Evolutionary conservation across 2,329 filamentous ascomycete species (phyloP), one percentile per base, ranked within the genome.

Genomic region (Ilyonectria mors-panacis): DNA sequence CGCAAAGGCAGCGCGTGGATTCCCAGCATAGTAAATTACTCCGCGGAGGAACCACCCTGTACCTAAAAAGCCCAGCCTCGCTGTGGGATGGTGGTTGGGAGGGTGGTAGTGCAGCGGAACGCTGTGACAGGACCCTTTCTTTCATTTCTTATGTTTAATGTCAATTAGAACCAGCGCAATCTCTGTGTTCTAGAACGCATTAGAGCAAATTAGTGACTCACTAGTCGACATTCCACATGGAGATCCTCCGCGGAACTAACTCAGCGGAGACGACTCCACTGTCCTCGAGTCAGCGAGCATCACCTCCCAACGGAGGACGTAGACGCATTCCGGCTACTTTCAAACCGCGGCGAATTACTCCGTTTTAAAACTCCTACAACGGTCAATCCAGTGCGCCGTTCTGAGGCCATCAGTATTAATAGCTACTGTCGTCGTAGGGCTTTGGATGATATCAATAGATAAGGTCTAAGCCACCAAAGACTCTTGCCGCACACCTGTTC

Each of bases 311-410:
- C 17, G 17, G 6, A 44, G 42, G 42, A 44, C 42, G n/a, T 19
- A 44, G 42, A 44, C 42, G n/a, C 42, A 44, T 44, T 44, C 42
- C 42, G 42, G 42, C 42, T 44, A 44, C 42, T 44, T 44, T 44
- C 42, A 44, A 39, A 39, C 35, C 9, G 35, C 35, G 35, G 35
- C 35, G 35, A 39, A 39, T 39, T 39, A 39, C 35, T 39, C 35
- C 35, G 35, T 39, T 39, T 39, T 17, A 4, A 39, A 39, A 39
- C 35, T 39, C 35, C 35, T 39, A 15, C 35, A 39, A 19, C n/a
- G 42, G 17, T 44, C 42, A 44, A 19, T 44, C 42, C 42, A 44
- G 42, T 44, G 42, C 42, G 17, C 42, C 17, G 21, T 44, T 44
- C 42, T 44, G 42, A 44, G 42, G 42, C 42, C 42, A 44, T 19